These are phyloP conservation scores for Fraxinus americana DNA, from an alignment of 257 asterid species.

Conservation along the genomic window DNA sequence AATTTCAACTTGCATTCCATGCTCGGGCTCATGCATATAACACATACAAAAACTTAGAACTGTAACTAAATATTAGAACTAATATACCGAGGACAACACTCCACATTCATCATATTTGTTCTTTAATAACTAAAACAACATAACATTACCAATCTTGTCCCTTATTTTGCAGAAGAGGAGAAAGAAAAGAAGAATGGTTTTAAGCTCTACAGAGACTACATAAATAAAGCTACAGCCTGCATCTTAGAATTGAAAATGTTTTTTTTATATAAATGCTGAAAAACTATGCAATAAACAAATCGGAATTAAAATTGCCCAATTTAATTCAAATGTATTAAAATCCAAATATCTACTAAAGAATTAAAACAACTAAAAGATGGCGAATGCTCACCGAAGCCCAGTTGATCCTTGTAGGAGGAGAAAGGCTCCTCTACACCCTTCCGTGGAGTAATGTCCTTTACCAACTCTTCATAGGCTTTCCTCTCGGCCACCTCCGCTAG, in stretches of 20 bases:
- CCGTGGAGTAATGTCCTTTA: constrained; percentile 81
- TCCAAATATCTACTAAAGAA: background rate
- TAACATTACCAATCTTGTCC: background rate
- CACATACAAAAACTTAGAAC: background rate
- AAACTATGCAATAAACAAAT: background rate
- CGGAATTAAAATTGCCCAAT: background rate
- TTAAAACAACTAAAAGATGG: background rate
- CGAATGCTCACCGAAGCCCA: constrained; percentile 71
- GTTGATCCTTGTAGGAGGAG: constrained; percentile 92
- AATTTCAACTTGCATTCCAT: background rate
- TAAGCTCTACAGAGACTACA: background rate
- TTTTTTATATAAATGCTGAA: background rate
- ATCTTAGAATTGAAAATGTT: background rate
- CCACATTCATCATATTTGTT: background rate
- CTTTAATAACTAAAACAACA: background rate
- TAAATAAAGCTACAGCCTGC: background rate
- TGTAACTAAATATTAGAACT: background rate
- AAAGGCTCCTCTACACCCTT: constrained; percentile 74
- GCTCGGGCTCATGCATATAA: background rate
- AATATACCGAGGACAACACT: too few relatives aligned
- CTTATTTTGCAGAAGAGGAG: background rate
- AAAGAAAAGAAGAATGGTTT: background rate
- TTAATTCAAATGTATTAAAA: background rate
- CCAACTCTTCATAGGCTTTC: constrained; percentile 81
- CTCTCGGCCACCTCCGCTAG: constrained; percentile 78